Evolutionary conservation across 306 rosid species (phyloP).

Genomic region (Malus domestica): ASM211411v1 NC_041798.1:32535501-32536000

Average conservation of each 20-base stretch:
- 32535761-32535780: background rate
- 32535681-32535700: constrained; percentile 61
- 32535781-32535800: background rate
- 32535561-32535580: constrained; percentile 2
- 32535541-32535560: background rate
- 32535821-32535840: constrained; percentile 71
- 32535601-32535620: constrained; percentile 97
- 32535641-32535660: constrained; percentile 65
- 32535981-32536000: background rate
- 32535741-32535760: constrained; percentile 60
- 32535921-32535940: constrained; percentile 80
- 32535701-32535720: constrained; percentile 67
- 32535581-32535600: constrained; percentile 88
- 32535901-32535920: constrained; percentile 86
- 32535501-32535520: constrained; percentile 8
- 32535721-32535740: constrained; percentile 80
- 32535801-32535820: constrained; percentile 6
- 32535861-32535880: constrained; percentile 64
- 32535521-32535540: background rate
- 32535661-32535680: constrained; percentile 58
- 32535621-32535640: constrained; percentile 85
- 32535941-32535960: constrained; percentile 68
- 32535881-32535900: constrained; percentile 66
- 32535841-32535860: constrained; percentile 83
- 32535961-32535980: constrained; percentile 1